A percentile compares a stretch with the other conserved stretches of the same genome.
Conservation (phyloP, 768 basidiomycete species). For the Asterophora parasitica region DNA sequence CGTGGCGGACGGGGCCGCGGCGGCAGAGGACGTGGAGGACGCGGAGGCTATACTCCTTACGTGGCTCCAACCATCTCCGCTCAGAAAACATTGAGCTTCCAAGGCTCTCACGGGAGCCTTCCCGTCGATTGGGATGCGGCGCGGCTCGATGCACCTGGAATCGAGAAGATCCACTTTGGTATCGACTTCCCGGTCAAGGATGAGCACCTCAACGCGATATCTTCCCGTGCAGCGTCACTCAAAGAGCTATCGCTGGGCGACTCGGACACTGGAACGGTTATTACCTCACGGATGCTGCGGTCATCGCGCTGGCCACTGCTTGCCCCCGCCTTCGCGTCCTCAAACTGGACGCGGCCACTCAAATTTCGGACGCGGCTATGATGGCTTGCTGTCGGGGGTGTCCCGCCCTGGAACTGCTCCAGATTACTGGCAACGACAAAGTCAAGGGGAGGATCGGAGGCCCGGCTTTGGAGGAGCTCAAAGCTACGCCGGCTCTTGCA, state of each 20-base stretch:
- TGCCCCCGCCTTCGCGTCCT: slow-evolving; percentile 2
- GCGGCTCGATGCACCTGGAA: neutral
- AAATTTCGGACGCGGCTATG: neutral
- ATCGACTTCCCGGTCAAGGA: neutral
- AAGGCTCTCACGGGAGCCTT: neutral
- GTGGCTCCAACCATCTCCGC: neutral
- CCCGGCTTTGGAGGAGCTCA: neutral
- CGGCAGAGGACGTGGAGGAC: neutral
- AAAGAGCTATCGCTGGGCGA: slow-evolving; percentile 1
- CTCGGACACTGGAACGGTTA: slow-evolving; percentile 1
- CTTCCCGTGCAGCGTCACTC: neutral
- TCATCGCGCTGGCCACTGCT: neutral
- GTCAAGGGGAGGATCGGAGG: neutral
- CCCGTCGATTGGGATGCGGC: neutral
- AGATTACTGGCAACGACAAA: slow-evolving; percentile 4
- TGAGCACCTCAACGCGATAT: neutral
- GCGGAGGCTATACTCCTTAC: slow-evolving; percentile 1
- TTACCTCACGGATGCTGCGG: neutral
- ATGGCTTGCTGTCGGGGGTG: neutral
- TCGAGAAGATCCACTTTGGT: slow-evolving; percentile 3
- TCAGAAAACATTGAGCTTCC: neutral
- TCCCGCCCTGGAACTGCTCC: neutral
- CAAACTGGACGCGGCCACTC: neutral
- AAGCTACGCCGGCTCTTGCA: neutral
- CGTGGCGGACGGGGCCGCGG: too few relatives aligned